Evolutionary conservation across 306 rosid genomes (phyloP).

Genomic region (Lablab purpureus): DNA sequence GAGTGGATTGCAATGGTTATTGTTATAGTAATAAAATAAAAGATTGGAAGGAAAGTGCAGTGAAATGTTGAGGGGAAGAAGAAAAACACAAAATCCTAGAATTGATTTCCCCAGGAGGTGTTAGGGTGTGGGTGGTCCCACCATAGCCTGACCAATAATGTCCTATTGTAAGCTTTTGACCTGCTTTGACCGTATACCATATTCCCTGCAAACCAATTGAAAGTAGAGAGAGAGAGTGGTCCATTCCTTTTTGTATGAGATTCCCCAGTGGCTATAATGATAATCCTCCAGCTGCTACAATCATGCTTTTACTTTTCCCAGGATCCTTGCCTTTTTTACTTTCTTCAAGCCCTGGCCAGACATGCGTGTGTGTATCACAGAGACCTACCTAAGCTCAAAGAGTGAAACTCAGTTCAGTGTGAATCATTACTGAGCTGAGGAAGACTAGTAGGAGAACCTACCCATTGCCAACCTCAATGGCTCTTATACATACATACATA

Average conservation of each 20-base stretch:
- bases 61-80: background rate
- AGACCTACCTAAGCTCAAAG: slow-evolving; percentile 32
- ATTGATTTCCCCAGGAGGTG: slow-evolving; percentile 53
- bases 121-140: slow-evolving; percentile 56
- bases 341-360: slow-evolving; percentile 51
- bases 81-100: slow-evolving; percentile 32
- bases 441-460: background rate
- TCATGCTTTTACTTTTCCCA: slow-evolving; percentile 79
- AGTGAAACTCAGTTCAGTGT: background rate
- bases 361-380: slow-evolving; percentile 46
- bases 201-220: slow-evolving; percentile 67
- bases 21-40: background rate
- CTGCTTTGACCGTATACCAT: slow-evolving; percentile 80
- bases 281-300: slow-evolving; percentile 50
- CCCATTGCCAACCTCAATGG: background rate
- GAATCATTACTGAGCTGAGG: background rate
- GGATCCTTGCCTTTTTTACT: slow-evolving; percentile 44
- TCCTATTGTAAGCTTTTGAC: slow-evolving; percentile 69
- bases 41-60: background rate
- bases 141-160: slow-evolving; percentile 54
- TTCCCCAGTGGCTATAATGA: slow-evolving; percentile 34
- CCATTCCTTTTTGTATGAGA: slow-evolving; percentile 49
- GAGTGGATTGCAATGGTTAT: background rate
- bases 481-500: background rate
- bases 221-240: slow-evolving; percentile 69